Evolutionary conservation across 768 basidiomycete genomes (phyloP).

Genomic region (Hypsizygus marmoreus): DNA sequence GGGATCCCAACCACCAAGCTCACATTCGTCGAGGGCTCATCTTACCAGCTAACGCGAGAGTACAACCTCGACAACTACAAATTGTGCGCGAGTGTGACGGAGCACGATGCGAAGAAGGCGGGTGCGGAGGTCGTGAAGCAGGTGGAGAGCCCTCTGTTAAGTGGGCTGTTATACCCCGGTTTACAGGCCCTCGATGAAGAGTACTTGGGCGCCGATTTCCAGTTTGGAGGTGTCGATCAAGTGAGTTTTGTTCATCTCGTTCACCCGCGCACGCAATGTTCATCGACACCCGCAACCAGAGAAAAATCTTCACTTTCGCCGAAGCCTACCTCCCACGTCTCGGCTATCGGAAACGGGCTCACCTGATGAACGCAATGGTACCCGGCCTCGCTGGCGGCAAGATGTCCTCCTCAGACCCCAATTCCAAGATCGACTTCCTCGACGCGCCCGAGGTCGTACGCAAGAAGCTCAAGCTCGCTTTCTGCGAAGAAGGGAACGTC

Average conservation of each 20-base stretch:
- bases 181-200: constrained; percentile 97
- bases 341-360: constrained; percentile 92
- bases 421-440: constrained; percentile 98
- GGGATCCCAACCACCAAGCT: constrained; percentile 88
- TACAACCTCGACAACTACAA: constrained; percentile 96
- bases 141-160: constrained; percentile 87
- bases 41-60: constrained; percentile 88
- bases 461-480: constrained; percentile 88
- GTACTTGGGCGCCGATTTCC: constrained; percentile 94
- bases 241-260: constrained; percentile 43
- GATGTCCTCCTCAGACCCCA: constrained; percentile 97
- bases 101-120: constrained; percentile 97
- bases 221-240: constrained; percentile 98
- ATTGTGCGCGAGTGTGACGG: constrained; percentile 87
- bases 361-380: constrained; percentile 98
- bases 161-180: constrained; percentile 93
- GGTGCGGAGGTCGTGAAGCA: constrained; percentile 99
- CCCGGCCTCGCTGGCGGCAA: constrained; percentile 93
- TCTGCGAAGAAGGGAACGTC: constrained; percentile 91
- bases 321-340: constrained; percentile 93
- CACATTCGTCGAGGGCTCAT: constrained; percentile 84
- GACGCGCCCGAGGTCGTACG: constrained; percentile 82
- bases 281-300: constrained; percentile 46
- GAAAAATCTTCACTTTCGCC: constrained; percentile 98
- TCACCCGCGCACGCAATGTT: constrained; percentile 1